phyloP scores from a whole-genome alignment of 2,329 filamentous ascomycete species.

The Helminthosporium solani region DNA sequence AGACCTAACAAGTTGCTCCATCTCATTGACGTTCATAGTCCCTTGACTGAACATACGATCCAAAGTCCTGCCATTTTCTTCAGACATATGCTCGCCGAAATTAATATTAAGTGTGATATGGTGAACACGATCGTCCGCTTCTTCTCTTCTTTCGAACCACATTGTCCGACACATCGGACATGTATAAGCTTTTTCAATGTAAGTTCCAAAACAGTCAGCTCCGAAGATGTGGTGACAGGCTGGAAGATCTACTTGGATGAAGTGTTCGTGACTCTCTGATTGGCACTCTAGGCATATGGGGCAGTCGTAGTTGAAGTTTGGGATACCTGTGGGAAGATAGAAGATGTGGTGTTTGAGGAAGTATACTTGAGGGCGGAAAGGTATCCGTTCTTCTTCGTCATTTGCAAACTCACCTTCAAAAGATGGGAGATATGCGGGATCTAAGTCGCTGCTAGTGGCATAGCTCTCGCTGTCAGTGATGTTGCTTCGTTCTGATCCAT shows the following conservation, averaged over 20 bases:
- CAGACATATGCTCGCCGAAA: neutral
- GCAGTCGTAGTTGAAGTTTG: neutral
- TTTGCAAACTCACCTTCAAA: neutral
- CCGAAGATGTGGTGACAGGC: slow-evolving; percentile 1
- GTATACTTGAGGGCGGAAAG: slow-evolving; percentile 3
- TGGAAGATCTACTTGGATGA: neutral
- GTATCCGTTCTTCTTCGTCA: neutral
- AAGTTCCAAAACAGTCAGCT: neutral
- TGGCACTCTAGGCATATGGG: slow-evolving; percentile 2
- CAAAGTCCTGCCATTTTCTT: neutral
- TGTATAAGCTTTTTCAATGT: neutral
- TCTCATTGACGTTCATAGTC: neutral
- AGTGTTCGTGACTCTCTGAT: slow-evolving; percentile 1
- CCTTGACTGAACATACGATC: neutral
- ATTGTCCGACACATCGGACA: neutral
- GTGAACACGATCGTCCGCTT: neutral
- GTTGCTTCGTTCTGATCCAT: neutral
- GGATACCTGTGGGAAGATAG: neutral
- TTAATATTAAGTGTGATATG: neutral
- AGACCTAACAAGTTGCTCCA: neutral
- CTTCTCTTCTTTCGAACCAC: neutral
- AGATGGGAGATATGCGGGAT: neutral
- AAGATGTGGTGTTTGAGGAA: slow-evolving; percentile 2
- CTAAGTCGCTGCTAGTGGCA: neutral
- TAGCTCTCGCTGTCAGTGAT: neutral